These are phyloP conservation scores for Cladosporium sp. DNA, from an alignment of 2,329 filamentous ascomycete genomes.

Conservation along the genomic window DNA sequence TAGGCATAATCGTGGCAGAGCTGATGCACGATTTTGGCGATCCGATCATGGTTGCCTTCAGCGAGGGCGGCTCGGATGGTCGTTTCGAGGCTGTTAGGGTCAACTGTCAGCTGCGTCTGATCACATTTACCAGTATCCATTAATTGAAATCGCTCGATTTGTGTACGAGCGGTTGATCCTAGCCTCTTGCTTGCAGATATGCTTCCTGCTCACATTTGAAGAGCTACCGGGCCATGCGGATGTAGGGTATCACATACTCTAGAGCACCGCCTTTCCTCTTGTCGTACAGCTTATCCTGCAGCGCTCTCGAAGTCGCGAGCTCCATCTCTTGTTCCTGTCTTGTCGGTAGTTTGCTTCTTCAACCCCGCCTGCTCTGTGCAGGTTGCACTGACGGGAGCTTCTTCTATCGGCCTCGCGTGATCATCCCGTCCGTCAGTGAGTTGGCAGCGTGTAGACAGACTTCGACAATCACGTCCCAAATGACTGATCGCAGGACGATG, in stretches of 20 bases:
- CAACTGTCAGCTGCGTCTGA: neutral
- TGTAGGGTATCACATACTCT: slow-evolving; percentile 60
- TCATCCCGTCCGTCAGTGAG: slow-evolving; percentile 1
- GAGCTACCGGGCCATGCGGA: neutral
- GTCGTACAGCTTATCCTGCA: slow-evolving; percentile 98
- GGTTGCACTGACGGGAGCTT: slow-evolving; percentile 5
- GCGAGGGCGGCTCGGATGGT: slow-evolving; percentile 80
- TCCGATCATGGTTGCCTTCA: slow-evolving; percentile 71
- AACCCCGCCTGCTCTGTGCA: slow-evolving; percentile 2
- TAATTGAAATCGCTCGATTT: neutral
- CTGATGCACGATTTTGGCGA: slow-evolving; percentile 87
- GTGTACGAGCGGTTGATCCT: neutral
- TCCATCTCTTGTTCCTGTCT: slow-evolving; percentile 60
- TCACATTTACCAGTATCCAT: neutral
- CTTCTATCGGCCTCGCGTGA: slow-evolving; percentile 7
- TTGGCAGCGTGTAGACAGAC: too few species aligned
- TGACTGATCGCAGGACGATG: too few species aligned
- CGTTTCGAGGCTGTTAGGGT: slow-evolving; percentile 68
- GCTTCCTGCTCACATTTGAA: neutral
- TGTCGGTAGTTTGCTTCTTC: neutral
- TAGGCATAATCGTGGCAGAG: slow-evolving; percentile 97
- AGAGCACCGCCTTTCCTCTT: slow-evolving; percentile 94
- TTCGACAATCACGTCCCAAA: neutral
- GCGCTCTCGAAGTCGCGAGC: slow-evolving; percentile 76
- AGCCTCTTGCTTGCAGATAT: neutral